Evolutionary conservation across 176 grass and related monocot species (phyloP).

Genomic region (Avena eriantha): DNA sequence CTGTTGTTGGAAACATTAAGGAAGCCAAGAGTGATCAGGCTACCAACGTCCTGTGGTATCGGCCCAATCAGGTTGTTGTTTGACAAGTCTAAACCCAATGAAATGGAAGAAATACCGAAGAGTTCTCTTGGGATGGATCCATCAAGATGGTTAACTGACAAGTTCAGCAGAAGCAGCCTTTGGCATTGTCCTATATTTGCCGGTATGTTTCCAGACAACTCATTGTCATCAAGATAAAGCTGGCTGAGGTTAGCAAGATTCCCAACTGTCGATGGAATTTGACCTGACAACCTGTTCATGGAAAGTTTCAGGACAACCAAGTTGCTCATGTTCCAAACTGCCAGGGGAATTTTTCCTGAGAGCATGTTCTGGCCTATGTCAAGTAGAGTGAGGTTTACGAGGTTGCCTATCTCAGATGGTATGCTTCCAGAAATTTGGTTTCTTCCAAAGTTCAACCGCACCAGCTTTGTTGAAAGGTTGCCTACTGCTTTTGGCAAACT

Average conservation of each 20-base stretch:
- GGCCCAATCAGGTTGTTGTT: neutral
- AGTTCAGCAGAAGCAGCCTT: constrained; percentile 33
- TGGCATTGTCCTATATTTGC: constrained; percentile 35
- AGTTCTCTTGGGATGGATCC: constrained; percentile 43
- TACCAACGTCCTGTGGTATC: constrained; percentile 27
- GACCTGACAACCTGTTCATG: constrained; percentile 50
- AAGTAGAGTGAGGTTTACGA: constrained; percentile 43
- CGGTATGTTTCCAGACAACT: constrained; percentile 55
- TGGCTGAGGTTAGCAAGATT: constrained; percentile 40
- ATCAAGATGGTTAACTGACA: constrained; percentile 41
- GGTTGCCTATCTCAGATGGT: constrained; percentile 50
- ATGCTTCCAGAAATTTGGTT: constrained; percentile 43
- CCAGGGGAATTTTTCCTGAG: constrained; percentile 54
- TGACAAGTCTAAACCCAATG: constrained; percentile 22
- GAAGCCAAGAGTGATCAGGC: neutral
- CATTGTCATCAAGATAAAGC: constrained; percentile 49
- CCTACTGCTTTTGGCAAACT: constrained; percentile 36
- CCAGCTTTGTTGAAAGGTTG: constrained; percentile 37
- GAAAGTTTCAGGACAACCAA: constrained; percentile 48
- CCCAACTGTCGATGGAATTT: constrained; percentile 53
- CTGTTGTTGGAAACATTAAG: constrained; percentile 36
- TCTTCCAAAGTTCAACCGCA: constrained; percentile 22
- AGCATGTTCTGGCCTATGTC: constrained; percentile 56
- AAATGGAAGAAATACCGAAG: neutral
- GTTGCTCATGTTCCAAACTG: constrained; percentile 45